A percentile compares a stretch with the other conserved stretches of the same genome.
phyloP scores from a whole-genome alignment of 306 rosid genomes.

The Cicer arietinum region DNA sequence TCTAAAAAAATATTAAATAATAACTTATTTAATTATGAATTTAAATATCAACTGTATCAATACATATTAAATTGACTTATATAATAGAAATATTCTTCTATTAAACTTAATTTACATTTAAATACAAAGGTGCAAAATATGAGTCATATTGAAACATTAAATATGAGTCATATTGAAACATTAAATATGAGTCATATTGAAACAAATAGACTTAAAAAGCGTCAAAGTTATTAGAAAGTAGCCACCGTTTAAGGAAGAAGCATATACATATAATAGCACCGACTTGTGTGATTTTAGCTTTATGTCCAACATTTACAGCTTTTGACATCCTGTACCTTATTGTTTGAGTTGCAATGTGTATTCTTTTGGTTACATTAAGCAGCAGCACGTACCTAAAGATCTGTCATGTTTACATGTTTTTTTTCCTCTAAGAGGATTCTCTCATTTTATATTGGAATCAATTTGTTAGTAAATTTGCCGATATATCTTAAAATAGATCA shows the following conservation, averaged over 20 bases:
- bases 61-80: no score
- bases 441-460: neutral
- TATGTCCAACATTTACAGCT: conserved; percentile 42
- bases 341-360: conserved; percentile 43
- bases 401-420: conserved; percentile 31
- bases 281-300: conserved; percentile 44
- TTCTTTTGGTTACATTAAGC: conserved; percentile 30
- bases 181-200: no score
- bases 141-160: no score
- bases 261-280: conserved; percentile 40
- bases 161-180: no score
- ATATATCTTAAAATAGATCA: no score
- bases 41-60: no score
- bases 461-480: neutral
- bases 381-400: conserved; percentile 27
- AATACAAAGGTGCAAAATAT: no score
- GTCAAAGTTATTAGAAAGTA: neutral
- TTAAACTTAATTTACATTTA: no score
- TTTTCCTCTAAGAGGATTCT: neutral
- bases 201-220: no score
- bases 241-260: conserved; percentile 8
- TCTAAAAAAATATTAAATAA: no score
- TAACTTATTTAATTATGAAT: no score
- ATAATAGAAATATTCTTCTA: no score
- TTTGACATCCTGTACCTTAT: conserved; percentile 46